phyloP scores from a whole-genome alignment of 495 filamentous ascomycete genomes.

The Filosporella fistucella region DNA sequence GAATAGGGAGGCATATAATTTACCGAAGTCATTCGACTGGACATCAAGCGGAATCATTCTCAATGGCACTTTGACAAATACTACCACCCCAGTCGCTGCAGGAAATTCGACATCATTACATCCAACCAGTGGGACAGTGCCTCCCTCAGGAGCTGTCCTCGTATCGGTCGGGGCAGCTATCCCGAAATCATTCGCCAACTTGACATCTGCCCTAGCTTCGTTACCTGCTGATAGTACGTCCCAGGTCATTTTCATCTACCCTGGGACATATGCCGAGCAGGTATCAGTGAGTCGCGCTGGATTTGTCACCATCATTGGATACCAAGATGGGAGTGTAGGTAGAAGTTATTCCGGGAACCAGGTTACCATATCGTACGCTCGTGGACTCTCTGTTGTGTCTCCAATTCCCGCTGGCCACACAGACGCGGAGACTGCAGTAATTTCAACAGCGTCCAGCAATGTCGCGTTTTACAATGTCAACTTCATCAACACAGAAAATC shows the following conservation, averaged over 20 bases:
- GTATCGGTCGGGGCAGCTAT: not conserved
- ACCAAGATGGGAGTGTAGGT: slow-evolving; percentile 25
- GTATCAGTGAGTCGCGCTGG: slow-evolving; percentile 40
- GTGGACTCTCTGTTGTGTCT: slow-evolving; percentile 20
- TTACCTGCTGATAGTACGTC: slow-evolving; percentile 6
- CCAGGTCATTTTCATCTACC: slow-evolving; percentile 61
- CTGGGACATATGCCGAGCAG: slow-evolving; percentile 54
- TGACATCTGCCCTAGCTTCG: slow-evolving; percentile 9
- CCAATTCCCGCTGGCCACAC: slow-evolving; percentile 36
- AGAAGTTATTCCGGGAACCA: slow-evolving; percentile 47
- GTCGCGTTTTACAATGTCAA: slow-evolving; percentile 17
- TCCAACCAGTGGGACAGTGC: slow-evolving; percentile 2
- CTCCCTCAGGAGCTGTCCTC: slow-evolving; percentile 12
- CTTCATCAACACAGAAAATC: slow-evolving; percentile 13
- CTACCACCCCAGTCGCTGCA: not conserved
- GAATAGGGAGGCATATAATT: slow-evolving; percentile 6
- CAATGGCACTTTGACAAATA: slow-evolving; percentile 1
- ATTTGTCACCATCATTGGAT: slow-evolving; percentile 28
- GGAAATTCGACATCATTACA: slow-evolving; percentile 1
- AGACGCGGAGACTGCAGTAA: slow-evolving; percentile 39
- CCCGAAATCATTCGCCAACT: slow-evolving; percentile 7
- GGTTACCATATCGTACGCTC: slow-evolving; percentile 48
- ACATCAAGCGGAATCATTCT: not conserved
- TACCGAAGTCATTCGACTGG: slow-evolving; percentile 1
- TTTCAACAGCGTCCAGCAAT: slow-evolving; percentile 5